phyloP scores from a whole-genome alignment of 495 filamentous ascomycete species.

The Daldinia concentrica region DNA sequence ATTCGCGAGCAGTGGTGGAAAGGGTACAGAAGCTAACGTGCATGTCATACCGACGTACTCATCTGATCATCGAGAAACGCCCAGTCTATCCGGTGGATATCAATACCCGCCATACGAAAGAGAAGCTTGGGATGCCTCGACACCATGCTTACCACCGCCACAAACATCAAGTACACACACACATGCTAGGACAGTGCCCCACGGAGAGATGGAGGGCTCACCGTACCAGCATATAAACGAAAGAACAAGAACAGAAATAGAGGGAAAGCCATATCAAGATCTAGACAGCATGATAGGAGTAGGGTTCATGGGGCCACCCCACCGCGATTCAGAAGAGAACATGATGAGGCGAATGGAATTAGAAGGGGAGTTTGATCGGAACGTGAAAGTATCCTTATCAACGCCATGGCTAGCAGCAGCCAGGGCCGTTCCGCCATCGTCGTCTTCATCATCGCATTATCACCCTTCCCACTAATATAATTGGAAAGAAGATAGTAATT shows the following conservation, averaged over 20 bases:
- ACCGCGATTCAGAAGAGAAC: slow-evolving; percentile 20
- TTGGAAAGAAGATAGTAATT: background rate
- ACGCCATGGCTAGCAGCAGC: slow-evolving; percentile 30
- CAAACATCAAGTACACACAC: slow-evolving; percentile 12
- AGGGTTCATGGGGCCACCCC: background rate
- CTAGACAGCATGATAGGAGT: background rate
- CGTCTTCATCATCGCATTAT: slow-evolving; percentile 28
- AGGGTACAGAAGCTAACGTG: slow-evolving; percentile 9
- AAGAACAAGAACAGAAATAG: slow-evolving; percentile 14
- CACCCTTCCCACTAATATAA: slow-evolving; percentile 23
- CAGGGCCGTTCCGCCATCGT: slow-evolving; percentile 13
- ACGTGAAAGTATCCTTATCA: slow-evolving; percentile 32
- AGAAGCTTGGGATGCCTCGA: slow-evolving; percentile 26
- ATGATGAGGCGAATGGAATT: slow-evolving; percentile 28
- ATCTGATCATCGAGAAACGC: slow-evolving; percentile 15
- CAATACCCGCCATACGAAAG: slow-evolving; percentile 28
- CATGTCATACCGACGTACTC: slow-evolving; percentile 27
- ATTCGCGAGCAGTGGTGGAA: slow-evolving; percentile 21
- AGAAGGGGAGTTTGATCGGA: slow-evolving; percentile 39
- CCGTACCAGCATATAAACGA: slow-evolving; percentile 14
- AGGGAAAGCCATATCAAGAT: background rate
- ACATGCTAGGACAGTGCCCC: slow-evolving; percentile 31
- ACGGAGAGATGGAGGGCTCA: slow-evolving; percentile 37
- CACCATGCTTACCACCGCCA: slow-evolving; percentile 10
- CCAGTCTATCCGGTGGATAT: slow-evolving; percentile 21